Evolutionary conservation across 805 yeast species (phyloP).

Genomic region (Nakazawaea ishiwadae): DNA sequence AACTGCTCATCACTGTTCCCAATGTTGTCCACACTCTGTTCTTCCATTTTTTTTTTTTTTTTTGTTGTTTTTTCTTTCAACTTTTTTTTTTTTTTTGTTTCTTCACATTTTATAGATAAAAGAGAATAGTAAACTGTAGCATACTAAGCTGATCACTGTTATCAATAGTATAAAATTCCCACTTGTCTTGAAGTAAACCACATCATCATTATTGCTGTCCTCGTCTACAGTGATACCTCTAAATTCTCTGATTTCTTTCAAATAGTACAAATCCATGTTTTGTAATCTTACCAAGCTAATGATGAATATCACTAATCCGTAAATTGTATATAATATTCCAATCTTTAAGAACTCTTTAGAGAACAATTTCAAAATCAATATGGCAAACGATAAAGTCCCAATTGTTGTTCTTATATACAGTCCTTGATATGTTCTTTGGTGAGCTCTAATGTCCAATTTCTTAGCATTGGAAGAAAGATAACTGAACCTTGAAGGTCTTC

Average conservation of each 20-base stretch:
- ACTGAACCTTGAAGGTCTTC: constrained; percentile 28
- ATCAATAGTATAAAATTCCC: constrained; percentile 57
- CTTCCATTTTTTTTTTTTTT: background rate
- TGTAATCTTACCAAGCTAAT: constrained; percentile 30
- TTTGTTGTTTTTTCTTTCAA: background rate
- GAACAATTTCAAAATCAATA: constrained; percentile 62
- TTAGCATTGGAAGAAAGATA: constrained; percentile 33
- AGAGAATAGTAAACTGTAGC: constrained; percentile 44
- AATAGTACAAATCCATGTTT: constrained; percentile 27
- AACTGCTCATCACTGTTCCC: constrained; percentile 22
- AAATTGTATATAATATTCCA: constrained; percentile 60
- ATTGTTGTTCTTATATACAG: constrained; percentile 74
- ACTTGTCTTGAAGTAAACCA: constrained; percentile 51
- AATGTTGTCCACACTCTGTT: constrained; percentile 11
- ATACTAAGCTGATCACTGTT: constrained; percentile 41
- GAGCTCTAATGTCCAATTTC: constrained; percentile 56
- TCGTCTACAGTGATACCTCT: constrained; percentile 14
- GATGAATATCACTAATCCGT: constrained; percentile 43
- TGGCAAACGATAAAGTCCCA: constrained; percentile 59
- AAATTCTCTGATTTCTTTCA: constrained; percentile 15
- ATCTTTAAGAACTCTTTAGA: constrained; percentile 58
- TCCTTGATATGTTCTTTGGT: constrained; percentile 81
- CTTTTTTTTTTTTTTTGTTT: background rate
- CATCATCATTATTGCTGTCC: constrained; percentile 30
- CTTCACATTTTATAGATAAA: constrained; percentile 11